These are phyloP conservation scores for Botrytis fragariae DNA, from an alignment of 2,329 filamentous ascomycete genomes.

Conservation along the genomic window DNA sequence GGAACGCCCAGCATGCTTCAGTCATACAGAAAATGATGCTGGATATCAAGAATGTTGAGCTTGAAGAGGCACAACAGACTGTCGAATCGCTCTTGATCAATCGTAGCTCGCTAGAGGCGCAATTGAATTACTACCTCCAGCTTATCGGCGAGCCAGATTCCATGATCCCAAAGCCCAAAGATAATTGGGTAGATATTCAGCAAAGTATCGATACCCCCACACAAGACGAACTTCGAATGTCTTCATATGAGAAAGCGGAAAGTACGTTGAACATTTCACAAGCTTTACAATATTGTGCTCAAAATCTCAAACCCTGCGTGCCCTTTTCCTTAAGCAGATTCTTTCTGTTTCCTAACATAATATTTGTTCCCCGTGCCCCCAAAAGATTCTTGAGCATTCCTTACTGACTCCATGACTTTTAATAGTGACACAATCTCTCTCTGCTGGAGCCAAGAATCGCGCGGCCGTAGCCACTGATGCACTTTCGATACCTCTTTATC, in stretches of 20 bases:
- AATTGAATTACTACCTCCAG: slow-evolving; percentile 5
- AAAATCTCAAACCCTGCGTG: not conserved
- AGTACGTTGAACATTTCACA: not conserved
- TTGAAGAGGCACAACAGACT: slow-evolving; percentile 5
- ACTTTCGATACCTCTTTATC: not conserved
- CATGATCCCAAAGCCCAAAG: not conserved
- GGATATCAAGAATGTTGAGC: not conserved
- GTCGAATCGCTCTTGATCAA: not conserved
- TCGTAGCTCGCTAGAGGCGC: not conserved
- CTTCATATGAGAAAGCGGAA: not conserved
- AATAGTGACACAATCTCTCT: not conserved
- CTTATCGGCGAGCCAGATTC: slow-evolving; percentile 2
- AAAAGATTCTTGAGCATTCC: not conserved
- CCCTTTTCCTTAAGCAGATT: not conserved
- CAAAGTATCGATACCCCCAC: not conserved
- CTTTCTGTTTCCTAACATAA: not conserved
- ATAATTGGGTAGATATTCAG: not conserved
- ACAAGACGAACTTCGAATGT: slow-evolving; percentile 9
- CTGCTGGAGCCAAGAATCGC: not conserved
- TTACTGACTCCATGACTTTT: not conserved
- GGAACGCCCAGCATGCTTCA: not conserved
- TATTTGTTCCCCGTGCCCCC: not conserved
- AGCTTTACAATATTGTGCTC: not conserved
- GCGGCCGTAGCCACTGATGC: not conserved
- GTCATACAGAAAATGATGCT: slow-evolving; percentile 12